Percentiles rank a stretch among this genome's conserved stretches.
phyloP scores from a whole-genome alignment of 2,329 filamentous ascomycete genomes.

The Botryotinia globosa region DNA sequence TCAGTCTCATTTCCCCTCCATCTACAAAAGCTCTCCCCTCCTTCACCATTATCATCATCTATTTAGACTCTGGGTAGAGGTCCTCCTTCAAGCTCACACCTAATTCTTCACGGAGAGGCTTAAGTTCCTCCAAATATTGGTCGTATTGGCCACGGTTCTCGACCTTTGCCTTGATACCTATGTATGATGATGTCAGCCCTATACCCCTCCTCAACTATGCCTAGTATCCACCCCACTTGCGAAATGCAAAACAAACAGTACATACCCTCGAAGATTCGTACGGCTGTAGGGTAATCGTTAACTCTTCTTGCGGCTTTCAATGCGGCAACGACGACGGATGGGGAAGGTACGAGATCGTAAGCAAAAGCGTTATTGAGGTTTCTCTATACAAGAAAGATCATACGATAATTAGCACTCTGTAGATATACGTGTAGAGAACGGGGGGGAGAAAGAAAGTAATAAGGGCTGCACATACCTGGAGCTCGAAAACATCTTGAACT shows the following conservation, averaged over 20 bases:
- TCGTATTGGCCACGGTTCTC: constrained; percentile 98
- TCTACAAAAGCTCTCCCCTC: constrained; percentile 28
- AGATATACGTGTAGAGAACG: constrained; percentile 17
- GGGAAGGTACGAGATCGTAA: constrained; percentile 97
- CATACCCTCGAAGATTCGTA: constrained; percentile 97
- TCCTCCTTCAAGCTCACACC: constrained; percentile 89
- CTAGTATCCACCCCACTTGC: constrained; percentile 71
- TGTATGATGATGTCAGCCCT: constrained; percentile 24
- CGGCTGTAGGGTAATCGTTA: constrained; percentile 97
- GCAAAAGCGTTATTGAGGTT: constrained; percentile 99
- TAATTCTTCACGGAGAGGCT: constrained; percentile 88
- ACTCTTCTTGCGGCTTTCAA: constrained; percentile 92
- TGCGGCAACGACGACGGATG: constrained; percentile 85
- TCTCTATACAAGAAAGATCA: constrained; percentile 51
- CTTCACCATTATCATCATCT: constrained; percentile 27
- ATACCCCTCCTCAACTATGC: constrained; percentile 98
- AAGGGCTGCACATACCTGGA: constrained; percentile 68
- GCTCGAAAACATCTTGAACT: constrained; percentile 99
- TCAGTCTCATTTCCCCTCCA: constrained; percentile 26
- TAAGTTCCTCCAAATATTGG: constrained; percentile 91
- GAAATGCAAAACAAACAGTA: constrained; percentile 24
- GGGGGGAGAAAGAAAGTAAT: not conserved
- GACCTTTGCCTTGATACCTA: constrained; percentile 98
- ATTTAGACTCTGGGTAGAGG: constrained; percentile 67
- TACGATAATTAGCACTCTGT: constrained; percentile 33